phyloP scores from a whole-genome alignment of 1,284 basidiomycete species.

The Sanghuangporus baumii region DNA sequence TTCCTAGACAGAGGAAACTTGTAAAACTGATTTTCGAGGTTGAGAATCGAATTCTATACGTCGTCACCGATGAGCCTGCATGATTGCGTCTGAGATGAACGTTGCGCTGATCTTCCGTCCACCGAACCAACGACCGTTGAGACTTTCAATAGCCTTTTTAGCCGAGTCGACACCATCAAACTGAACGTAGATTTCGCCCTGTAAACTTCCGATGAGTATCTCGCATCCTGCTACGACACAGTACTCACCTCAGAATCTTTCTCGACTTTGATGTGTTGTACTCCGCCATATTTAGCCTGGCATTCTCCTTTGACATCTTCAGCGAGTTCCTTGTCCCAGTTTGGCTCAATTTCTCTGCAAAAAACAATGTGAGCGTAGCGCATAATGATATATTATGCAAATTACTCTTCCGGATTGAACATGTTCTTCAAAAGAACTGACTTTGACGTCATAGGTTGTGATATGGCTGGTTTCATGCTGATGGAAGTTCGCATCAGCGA shows the following conservation, averaged over 20 bases:
- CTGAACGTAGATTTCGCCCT: constrained; percentile 98
- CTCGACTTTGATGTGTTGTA: constrained; percentile 88
- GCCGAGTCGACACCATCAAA: constrained; percentile 79
- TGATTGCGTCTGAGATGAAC: constrained; percentile 88
- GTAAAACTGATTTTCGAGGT: constrained; percentile 8
- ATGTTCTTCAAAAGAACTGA: constrained; percentile 90
- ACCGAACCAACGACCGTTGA: constrained; percentile 95
- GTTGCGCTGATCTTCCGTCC: constrained; percentile 80
- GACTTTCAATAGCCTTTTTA: constrained; percentile 78
- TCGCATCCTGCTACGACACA: background rate
- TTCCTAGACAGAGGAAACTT: constrained; percentile 7
- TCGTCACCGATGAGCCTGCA: constrained; percentile 80
- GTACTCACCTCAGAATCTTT: constrained; percentile 81
- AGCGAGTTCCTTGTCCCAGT: constrained; percentile 95
- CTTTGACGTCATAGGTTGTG: constrained; percentile 75
- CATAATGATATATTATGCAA: constrained; percentile 16
- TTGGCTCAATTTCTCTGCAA: constrained; percentile 83
- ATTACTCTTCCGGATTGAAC: constrained; percentile 94
- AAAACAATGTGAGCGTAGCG: constrained; percentile 1
- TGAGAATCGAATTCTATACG: constrained; percentile 9
- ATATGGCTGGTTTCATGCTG: constrained; percentile 64
- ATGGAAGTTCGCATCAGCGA: constrained; percentile 16
- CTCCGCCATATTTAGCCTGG: constrained; percentile 84
- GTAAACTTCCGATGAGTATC: constrained; percentile 7
- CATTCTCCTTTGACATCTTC: constrained; percentile 96